Evolutionary conservation across 495 filamentous ascomycete genomes (phyloP), one percentile per base, ranked within the genome.

Genomic region (Neurospora cerealis): DNA sequence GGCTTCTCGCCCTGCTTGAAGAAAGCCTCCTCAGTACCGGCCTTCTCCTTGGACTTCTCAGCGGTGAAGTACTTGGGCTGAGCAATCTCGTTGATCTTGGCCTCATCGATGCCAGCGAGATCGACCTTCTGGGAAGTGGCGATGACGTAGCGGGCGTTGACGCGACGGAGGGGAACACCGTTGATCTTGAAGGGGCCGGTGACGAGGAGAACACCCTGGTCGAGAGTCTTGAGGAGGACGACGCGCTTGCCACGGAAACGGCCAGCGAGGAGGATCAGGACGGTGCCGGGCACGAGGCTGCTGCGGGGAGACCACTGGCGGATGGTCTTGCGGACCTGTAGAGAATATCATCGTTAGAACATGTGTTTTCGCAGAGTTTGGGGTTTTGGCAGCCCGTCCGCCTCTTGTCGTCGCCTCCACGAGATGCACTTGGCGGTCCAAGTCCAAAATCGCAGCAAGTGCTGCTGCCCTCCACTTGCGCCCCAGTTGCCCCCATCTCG

Each of bases 201-300:
- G 78, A 99, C 93, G 81, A 99, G 93, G 82, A 99, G 94, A 76
- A 98, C 93, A 85, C 96, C 96, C 87, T 97, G 92, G 80, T 91
- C 86, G 82, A 99, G 94, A 86, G 91, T 88, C 89, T 98, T 98
- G 84, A 99, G 93, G 84, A 97, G 94, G 82, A 99, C 88, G 81
- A 99, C 96, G 83, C 96, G 96, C 93, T 98, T 98, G 88, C 96
- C 96, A 80, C 96, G 96, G 93, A 98, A 99, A 82, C 96, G 96
- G 80, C 96, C 96, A 85, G 96, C 96, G 81, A 99, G 93, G 83
- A 99, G 93, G 85, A 99, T 98, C 80, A 99, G 91, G 80, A 98
- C 88, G 82, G 93, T 91, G 83, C 96, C 96, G 83, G 96, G 96
- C 83, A 91, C 87, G 80, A 99, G 95, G 76, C 92, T 91, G 78